Evolutionary conservation across 257 asterid species (phyloP), one percentile per base, ranked within the genome.

Genomic region (Coffea canephora): DNA sequence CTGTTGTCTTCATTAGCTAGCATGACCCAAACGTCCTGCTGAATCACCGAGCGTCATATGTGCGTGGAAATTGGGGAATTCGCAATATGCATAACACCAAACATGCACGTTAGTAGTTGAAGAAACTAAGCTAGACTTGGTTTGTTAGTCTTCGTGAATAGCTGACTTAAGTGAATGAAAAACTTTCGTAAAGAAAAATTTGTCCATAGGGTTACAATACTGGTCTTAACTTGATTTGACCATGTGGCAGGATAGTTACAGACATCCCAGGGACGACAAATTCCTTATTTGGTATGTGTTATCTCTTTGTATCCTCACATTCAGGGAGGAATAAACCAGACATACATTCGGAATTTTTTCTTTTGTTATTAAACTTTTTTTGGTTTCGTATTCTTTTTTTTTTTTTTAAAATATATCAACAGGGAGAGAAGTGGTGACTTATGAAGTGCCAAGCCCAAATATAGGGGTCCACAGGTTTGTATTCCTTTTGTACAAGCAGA

Each of bases 201-300:
- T n/a, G 11, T 2, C 2, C 43, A 1, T 39, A 39, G 43, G 43
- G 43, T 39, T 39, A 31, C 34, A 39, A 39, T 39, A 41, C 55
- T 2, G 18, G 14, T 62, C 36, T 55, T 15, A 23, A 72, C 31
- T 62, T 80, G 77, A 65, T 81, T 77, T 83, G 83, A 80, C 62
- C 11, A 79, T 73, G 50, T 72, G 13, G 69, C 97, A 95, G 98
- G 98, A 88, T 95, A 3, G 91, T 95, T 55, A 89, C 98, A 67
- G 96, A 95, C 78, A 95, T 95, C 76, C 98, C 98, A 12, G 98
- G 98, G 77, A 91, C 97, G 12, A 95, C 98, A 23, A 92, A 91
- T 79, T 77, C 96, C 81, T 87, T 98, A 72, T 95, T 95, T 73
- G 98, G 98, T 94, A 92, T 50, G 14, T 61, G 1, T 13, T 12